These are phyloP conservation scores for Eucalyptus cladocalyx DNA, from an alignment of 345 rosid species.

Conservation along the genomic window DNA sequence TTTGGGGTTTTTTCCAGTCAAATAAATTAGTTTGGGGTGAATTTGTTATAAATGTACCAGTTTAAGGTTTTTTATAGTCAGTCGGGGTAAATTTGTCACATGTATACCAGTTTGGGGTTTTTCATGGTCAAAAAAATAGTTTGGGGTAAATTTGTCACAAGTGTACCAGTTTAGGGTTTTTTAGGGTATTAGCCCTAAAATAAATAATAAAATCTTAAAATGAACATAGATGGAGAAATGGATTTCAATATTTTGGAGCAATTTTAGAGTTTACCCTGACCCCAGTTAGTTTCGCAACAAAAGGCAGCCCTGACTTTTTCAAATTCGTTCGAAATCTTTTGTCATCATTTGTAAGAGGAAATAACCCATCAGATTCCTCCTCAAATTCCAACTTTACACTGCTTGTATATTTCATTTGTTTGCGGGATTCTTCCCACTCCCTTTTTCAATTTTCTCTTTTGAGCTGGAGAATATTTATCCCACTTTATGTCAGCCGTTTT, in stretches of 20 bases:
- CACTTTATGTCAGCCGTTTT: background rate
- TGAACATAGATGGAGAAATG: background rate
- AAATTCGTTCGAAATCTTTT: background rate
- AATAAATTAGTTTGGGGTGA: no score
- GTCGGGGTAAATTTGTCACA: no score
- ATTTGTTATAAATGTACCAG: no score
- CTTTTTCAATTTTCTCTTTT: background rate
- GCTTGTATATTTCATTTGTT: background rate
- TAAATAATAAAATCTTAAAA: background rate
- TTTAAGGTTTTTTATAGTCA: no score
- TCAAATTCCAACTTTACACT: background rate
- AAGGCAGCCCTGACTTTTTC: background rate
- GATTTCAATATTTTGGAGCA: background rate
- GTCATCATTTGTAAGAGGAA: background rate
- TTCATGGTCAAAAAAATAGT: no score
- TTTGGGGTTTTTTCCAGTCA: no score
- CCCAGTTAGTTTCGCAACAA: background rate
- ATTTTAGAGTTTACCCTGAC: background rate
- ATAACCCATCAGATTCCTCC: background rate
- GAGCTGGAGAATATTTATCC: background rate
- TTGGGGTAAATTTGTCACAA: no score
- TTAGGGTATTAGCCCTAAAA: no score
- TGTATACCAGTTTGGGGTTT: no score
- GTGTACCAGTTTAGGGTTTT: no score
- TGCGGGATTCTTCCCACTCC: background rate